These are phyloP conservation scores for Fusarium metavorans DNA, from an alignment of 2,329 filamentous ascomycete genomes.

Conservation along the genomic window DNA sequence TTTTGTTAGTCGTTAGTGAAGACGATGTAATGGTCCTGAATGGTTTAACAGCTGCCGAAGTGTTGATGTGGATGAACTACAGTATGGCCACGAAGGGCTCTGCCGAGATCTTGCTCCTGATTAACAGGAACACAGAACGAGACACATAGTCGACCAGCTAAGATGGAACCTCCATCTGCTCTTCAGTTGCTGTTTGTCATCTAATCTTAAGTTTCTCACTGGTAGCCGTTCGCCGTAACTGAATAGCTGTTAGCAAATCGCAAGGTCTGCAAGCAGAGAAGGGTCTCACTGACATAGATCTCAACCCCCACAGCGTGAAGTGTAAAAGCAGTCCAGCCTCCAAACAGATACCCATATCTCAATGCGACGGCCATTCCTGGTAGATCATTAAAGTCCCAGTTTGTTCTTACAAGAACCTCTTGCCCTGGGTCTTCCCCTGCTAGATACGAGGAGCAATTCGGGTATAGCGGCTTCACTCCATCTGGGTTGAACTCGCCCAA, in stretches of 20 bases:
- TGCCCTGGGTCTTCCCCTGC: conserved; percentile 6
- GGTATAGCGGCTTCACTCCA: not conserved
- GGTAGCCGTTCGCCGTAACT: not conserved
- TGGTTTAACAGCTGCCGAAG: fast-evolving
- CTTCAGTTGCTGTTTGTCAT: not conserved
- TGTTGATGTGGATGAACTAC: not conserved
- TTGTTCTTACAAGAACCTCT: conserved; percentile 11
- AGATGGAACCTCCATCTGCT: too few relatives aligned
- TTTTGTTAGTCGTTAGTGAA: not conserved
- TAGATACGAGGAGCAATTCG: conserved; percentile 1
- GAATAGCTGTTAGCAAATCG: not conserved
- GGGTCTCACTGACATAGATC: conserved; percentile 3
- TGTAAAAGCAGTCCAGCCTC: not conserved
- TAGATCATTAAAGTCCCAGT: conserved; percentile 15
- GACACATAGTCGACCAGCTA: too few relatives aligned
- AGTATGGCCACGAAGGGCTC: not conserved
- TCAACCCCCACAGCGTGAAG: not conserved
- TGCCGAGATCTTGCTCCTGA: not conserved
- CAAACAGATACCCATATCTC: conserved; percentile 6
- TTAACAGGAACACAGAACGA: too few relatives aligned
- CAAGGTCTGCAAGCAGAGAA: not conserved
- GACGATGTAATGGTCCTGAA: not conserved
- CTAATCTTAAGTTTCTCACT: not conserved
- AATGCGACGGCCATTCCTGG: conserved; percentile 10
- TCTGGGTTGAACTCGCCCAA: conserved; percentile 4